Evolutionary conservation across 495 filamentous ascomycete genomes (phyloP), one percentile per base, ranked within the genome.

Genomic region (Parachaetomium inaequale): DNA sequence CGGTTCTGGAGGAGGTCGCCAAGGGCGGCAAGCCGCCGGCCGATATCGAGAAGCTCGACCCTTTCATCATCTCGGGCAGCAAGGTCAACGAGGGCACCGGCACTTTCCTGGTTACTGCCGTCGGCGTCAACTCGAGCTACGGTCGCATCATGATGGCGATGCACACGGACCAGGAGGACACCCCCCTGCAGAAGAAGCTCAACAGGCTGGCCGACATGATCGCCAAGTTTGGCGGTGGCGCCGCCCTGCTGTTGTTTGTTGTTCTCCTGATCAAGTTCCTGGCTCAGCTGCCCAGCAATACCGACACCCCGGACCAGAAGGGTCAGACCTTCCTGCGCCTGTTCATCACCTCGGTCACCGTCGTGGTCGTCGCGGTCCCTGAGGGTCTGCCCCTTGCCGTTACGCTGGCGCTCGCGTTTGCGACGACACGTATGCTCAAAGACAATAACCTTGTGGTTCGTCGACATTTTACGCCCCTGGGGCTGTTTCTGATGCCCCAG

Each of bases 341-440:
- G 58, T 93, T 98, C 66, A 96, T 98, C 66, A 92, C 95, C n/a
- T 86, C 93, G 23, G 90, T 98, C 46, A 98, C 93, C 1, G 87
- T 98, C 56, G 89, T 98, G 52, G 93, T 97, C n/a, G 93, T 98
- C 11, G 93, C 93, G n/a, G 93, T 98, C 6, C 93, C 93, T 1
- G 93, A 98, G 75, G 93, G 93, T 19, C 75, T 98, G 58, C 93
- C 93, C 8, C 78, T 98, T 42, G 93, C 93, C 38, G 93, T 98
- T 15, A 98, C 93, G 2, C 81, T 98, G 28, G 93, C 93, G 26
- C 82, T 98, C n/a, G 93, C 93, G 32, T 97, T 96, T 73, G 93
- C 93, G 12, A 98, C 93, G 1, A 96, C 88, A 23, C 82, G 92
- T 19, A 98, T 98, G 93, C 80, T 96, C 55, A 93, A 90, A 70